Evolutionary conservation across 805 yeast species (phyloP), one percentile per base, ranked within the genome.

Genomic region (Candida saitoana): DNA sequence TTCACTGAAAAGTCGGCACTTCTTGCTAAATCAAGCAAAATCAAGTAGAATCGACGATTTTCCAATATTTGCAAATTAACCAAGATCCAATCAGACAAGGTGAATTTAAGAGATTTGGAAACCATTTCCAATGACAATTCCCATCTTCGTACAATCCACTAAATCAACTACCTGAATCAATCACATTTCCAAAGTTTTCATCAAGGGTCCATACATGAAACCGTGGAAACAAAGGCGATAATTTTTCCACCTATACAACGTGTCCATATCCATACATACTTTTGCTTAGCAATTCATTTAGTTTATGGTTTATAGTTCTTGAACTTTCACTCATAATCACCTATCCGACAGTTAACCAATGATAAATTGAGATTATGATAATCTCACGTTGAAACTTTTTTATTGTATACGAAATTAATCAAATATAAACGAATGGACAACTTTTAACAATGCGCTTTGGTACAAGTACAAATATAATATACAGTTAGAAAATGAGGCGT

Each of bases 251-350:
- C 9, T 29, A 29, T 29, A 5, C 32, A 29, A 29, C 16, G 16
- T 29, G 9, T 7, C 25, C 25, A 22, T 22, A 15, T 14, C 11
- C 11, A 36, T 36, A 58, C 65, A 39, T 50, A 60, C 62, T 55
- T 43, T 67, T 69, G 47, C 68, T 59, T 50, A 69, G 54, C 42
- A 69, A 52, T 49, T 68, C 74, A 48, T 69, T 69, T 47, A 69
- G 65, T 49, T 63, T 65, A 46, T 67, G 73, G 48, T 69, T 69
- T 44, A 69, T 69, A 2, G 68, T 59, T 47, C 75, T 53, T 7
- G 74, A 67, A 3, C 69, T 55, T 37, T 69, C 73, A 16, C 67
- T 40, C 71, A 67, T 66, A n/a, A 36, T 29, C 32, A 29, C 16
- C 11, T 29, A n/a, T n/a, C n/a, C n/a, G n/a, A n/a, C n/a, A 12